Conservation (phyloP, 208 protist genomes). For the Trypanosoma grayi region DNA sequence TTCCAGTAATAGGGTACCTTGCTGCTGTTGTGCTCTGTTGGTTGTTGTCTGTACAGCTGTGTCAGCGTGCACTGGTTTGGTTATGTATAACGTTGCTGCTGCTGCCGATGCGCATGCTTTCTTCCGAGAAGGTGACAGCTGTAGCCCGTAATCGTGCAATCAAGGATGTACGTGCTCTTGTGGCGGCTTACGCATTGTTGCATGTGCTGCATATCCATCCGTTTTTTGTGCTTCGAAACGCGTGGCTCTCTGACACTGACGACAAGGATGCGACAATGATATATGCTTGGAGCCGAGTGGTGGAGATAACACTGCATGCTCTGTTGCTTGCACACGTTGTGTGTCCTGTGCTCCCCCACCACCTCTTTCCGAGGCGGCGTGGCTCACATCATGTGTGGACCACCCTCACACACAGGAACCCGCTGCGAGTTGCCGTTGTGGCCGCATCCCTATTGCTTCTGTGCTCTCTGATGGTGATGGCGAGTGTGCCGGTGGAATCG, state of each 20-base stretch:
- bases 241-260: constrained; percentile 22
- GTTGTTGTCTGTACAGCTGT: constrained; percentile 1
- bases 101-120: neutral
- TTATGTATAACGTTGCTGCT: constrained; percentile 5
- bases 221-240: constrained; percentile 43
- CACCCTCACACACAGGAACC: too few relatives aligned
- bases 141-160: neutral
- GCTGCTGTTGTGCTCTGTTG: neutral
- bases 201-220: constrained; percentile 34
- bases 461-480: constrained; percentile 6
- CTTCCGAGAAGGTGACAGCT: too few relatives aligned
- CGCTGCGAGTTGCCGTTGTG: neutral
- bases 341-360: neutral
- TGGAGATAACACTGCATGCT: constrained; percentile 21
- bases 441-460: neutral
- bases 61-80: constrained; percentile 14
- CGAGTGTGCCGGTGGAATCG: constrained; percentile 13
- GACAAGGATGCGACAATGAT: constrained; percentile 18
- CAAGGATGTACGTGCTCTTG: neutral
- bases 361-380: neutral
- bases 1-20: neutral
- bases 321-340: constrained; percentile 10
- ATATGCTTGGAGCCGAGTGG: constrained; percentile 1
- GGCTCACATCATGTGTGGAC: too few relatives aligned
- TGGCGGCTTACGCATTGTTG: constrained; percentile 26